Evolutionary conservation across 495 filamentous ascomycete genomes (phyloP).

Genomic region (Hypoxylon intermedium): DNA sequence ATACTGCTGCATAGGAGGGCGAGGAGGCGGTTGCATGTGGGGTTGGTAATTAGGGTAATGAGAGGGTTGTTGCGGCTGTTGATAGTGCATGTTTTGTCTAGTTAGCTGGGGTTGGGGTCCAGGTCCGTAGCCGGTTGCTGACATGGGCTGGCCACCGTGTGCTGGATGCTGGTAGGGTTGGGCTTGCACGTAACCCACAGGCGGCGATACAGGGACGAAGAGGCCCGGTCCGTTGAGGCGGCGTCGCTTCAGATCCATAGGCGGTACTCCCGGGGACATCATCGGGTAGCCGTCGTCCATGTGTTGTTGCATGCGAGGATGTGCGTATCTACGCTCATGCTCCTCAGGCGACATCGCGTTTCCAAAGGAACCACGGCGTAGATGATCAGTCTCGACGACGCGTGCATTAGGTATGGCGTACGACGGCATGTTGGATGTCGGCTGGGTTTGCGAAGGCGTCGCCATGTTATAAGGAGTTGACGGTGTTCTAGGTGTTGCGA

Average conservation of each 20-base stretch:
- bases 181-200: slow-evolving; percentile 33
- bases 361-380: slow-evolving; percentile 38
- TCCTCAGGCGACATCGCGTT: slow-evolving; percentile 31
- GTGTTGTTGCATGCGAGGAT: slow-evolving; percentile 39
- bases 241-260: slow-evolving; percentile 65
- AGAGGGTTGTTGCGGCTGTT: slow-evolving; percentile 21
- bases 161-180: slow-evolving; percentile 35
- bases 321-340: slow-evolving; percentile 39
- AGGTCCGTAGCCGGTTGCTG: slow-evolving; percentile 32
- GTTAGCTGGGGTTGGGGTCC: slow-evolving; percentile 32
- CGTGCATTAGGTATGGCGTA: slow-evolving; percentile 36
- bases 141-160: slow-evolving; percentile 26
- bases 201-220: slow-evolving; percentile 38
- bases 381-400: slow-evolving; percentile 41
- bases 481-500: slow-evolving; percentile 63
- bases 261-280: slow-evolving; percentile 47
- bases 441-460: slow-evolving; percentile 29
- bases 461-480: slow-evolving; percentile 55
- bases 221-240: slow-evolving; percentile 51
- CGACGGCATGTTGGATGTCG: slow-evolving; percentile 30
- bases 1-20: slow-evolving; percentile 27
- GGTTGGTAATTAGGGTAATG: slow-evolving; percentile 21
- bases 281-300: slow-evolving; percentile 52
- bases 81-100: slow-evolving; percentile 33
- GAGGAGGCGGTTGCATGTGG: slow-evolving; percentile 40